These are phyloP conservation scores for Glycine latifolia DNA, from an alignment of 306 rosid genomes.

Conservation along the genomic window DNA sequence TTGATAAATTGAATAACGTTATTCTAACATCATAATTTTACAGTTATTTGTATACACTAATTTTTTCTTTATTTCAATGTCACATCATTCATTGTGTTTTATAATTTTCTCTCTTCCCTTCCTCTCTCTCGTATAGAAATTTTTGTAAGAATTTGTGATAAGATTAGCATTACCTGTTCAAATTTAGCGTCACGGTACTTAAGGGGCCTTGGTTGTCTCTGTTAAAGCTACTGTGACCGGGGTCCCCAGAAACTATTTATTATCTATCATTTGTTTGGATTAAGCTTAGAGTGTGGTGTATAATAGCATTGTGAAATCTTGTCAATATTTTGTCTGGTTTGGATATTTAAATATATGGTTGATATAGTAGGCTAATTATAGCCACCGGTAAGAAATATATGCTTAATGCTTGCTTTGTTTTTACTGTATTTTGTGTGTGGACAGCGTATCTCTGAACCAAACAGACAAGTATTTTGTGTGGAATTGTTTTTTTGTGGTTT, in stretches of 20 bases:
- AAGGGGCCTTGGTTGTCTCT: slow-evolving; percentile 10
- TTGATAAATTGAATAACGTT: not conserved
- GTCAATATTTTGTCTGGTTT: slow-evolving; percentile 48
- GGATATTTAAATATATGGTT: slow-evolving; percentile 27
- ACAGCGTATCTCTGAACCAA: slow-evolving; percentile 40
- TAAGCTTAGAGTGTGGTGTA: slow-evolving; percentile 43
- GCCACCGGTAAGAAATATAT: slow-evolving; percentile 8
- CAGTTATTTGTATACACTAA: not conserved
- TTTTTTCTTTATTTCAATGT: too few relatives aligned
- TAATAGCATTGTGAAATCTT: slow-evolving; percentile 39
- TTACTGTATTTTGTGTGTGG: slow-evolving; percentile 56
- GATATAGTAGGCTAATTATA: slow-evolving; percentile 37
- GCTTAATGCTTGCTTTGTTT: slow-evolving; percentile 14
- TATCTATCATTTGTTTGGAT: slow-evolving; percentile 8
- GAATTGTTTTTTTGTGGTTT: slow-evolving; percentile 34
- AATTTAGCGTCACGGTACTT: not conserved
- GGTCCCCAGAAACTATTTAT: slow-evolving; percentile 42
- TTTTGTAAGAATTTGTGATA: not conserved
- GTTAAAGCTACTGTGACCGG: slow-evolving; percentile 38
- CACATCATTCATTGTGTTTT: too few relatives aligned
- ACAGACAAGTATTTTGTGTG: not conserved
- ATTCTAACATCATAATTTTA: not conserved
- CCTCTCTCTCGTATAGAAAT: not conserved
- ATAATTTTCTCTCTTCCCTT: too few relatives aligned
- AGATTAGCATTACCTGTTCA: not conserved